Evolutionary conservation across 2,329 filamentous ascomycete genomes (phyloP), one percentile per base, ranked within the genome.

Genomic region (Fusarium miscanthi): DNA sequence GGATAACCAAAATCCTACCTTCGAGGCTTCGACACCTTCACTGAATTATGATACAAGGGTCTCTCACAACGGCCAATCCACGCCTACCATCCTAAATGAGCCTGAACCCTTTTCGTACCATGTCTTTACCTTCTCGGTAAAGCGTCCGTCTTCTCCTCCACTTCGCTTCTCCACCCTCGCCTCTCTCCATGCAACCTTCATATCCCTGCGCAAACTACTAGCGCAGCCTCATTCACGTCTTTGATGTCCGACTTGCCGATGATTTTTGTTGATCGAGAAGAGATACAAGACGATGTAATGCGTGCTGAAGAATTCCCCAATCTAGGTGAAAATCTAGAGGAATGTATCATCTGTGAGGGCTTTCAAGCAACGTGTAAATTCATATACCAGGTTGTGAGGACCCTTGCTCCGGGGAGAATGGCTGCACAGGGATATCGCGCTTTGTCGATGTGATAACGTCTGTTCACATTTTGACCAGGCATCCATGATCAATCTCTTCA

Each of bases 151-250:
- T 37, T 40, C 35, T 63, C 57, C 57, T 73, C 69, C 70, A 73
- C 70, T 73, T 57, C 45, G 33, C 59, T 69, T 57, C 63, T 71
- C 66, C 70, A 68, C 66, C 51, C 67, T 69, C 67, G 56, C 60
- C 51, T 59, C 68, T 66, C 60, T 66, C 54, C 51, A 66, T 66
- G 67, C 70, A 70, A 70, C 59, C 67, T 42, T 54, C 48, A 48
- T 58, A 60, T 74, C 71, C 66, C 71, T 73, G 69, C 57, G 53
- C 45, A 69, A 61, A 69, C 57, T 43, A 66, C 68, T 76, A 77
- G 73, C 60, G 73, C 63, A 66, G 71, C 73, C 75, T 76, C 73
- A 73, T 73, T 73, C 65, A 41, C 41, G 48, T 48, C 59, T 45
- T 49, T 46, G 37, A 56, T 57, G 38, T 42, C 65, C 43, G 53